Percentiles rank a stretch among this genome's conserved stretches.
Evolutionary conservation across 371 early-diverging fungal species (phyloP).

Genomic region (Mucor lusitanicus): DNA sequence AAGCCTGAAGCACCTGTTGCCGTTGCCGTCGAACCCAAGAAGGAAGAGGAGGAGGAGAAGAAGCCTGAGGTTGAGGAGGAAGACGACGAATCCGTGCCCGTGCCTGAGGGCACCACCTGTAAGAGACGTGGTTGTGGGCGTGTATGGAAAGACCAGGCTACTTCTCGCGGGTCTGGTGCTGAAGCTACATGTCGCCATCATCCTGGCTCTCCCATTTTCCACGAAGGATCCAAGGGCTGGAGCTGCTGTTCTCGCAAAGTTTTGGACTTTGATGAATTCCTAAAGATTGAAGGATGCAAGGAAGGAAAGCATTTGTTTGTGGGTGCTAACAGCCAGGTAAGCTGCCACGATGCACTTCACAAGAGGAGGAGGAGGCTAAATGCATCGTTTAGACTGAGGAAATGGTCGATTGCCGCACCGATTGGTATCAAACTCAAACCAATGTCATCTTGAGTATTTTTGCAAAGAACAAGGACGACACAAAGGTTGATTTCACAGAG

Average conservation of each 20-base stretch:
- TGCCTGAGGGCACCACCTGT: conserved; percentile 81
- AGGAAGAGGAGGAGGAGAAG: conserved; percentile 19
- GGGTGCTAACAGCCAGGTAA: conserved; percentile 36
- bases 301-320: conserved; percentile 86
- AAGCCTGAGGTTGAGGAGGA: conserved; percentile 62
- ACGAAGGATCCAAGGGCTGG: conserved; percentile 95
- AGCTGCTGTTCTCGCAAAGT: conserved; percentile 86
- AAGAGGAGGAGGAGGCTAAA: neutral
- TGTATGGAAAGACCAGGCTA: conserved; percentile 62
- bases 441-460: conserved; percentile 87
- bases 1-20: conserved; percentile 20
- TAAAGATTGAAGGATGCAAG: conserved; percentile 91
- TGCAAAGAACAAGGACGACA: conserved; percentile 83
- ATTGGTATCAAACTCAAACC: conserved; percentile 93
- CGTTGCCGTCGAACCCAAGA: conserved; percentile 17
- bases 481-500: conserved; percentile 62
- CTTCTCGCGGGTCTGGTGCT: conserved; percentile 57
- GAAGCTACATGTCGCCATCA: conserved; percentile 82
- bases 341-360: neutral
- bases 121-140: conserved; percentile 83
- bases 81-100: conserved; percentile 65
- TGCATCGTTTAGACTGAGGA: conserved; percentile 39
- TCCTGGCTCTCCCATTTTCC: conserved; percentile 88
- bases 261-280: conserved; percentile 96
- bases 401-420: conserved; percentile 78